Evolutionary conservation across 164 flowering plant genomes (phyloP).

Genomic region (Nelumbo lutea): DNA sequence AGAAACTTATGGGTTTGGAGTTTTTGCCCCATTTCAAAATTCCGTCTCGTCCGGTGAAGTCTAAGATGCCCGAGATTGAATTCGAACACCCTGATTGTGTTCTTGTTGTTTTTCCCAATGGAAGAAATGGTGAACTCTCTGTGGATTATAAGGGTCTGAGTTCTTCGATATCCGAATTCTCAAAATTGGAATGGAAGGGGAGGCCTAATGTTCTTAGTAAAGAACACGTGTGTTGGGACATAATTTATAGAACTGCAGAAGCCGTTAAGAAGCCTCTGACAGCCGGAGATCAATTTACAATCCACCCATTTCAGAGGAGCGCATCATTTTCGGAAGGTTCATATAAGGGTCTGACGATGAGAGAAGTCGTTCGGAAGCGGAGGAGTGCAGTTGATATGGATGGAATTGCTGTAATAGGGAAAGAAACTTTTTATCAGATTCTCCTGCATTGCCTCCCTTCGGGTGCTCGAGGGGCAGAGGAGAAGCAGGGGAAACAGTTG

Average conservation of each 20-base stretch:
- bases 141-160: slow-evolving; percentile 54
- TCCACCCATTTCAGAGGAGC: slow-evolving; percentile 42
- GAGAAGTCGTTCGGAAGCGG: slow-evolving; percentile 78
- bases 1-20: slow-evolving; percentile 65
- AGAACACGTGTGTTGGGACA: slow-evolving; percentile 87
- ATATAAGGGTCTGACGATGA: slow-evolving; percentile 52
- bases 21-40: slow-evolving; percentile 27
- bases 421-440: slow-evolving; percentile 78
- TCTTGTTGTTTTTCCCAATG: slow-evolving; percentile 61
- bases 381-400: slow-evolving; percentile 99
- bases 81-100: slow-evolving; percentile 92
- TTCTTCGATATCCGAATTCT: slow-evolving; percentile 34
- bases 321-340: slow-evolving; percentile 33
- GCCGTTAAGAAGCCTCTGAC: slow-evolving; percentile 65
- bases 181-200: slow-evolving; percentile 66
- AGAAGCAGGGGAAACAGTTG: slow-evolving; percentile 53
- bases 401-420: slow-evolving; percentile 50
- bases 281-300: slow-evolving; percentile 13
- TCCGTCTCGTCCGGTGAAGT: slow-evolving; percentile 51
- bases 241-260: slow-evolving; percentile 77
- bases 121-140: slow-evolving; percentile 28
- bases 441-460: slow-evolving; percentile 88
- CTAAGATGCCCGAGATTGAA: slow-evolving; percentile 66
- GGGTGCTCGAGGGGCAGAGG: slow-evolving; percentile 33
- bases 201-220: slow-evolving; percentile 73